Percentiles rank a stretch among this genome's conserved stretches.
Evolutionary conservation across 2,329 filamentous ascomycete species (phyloP).

Genomic region (Lecanosticta acicola): DNA sequence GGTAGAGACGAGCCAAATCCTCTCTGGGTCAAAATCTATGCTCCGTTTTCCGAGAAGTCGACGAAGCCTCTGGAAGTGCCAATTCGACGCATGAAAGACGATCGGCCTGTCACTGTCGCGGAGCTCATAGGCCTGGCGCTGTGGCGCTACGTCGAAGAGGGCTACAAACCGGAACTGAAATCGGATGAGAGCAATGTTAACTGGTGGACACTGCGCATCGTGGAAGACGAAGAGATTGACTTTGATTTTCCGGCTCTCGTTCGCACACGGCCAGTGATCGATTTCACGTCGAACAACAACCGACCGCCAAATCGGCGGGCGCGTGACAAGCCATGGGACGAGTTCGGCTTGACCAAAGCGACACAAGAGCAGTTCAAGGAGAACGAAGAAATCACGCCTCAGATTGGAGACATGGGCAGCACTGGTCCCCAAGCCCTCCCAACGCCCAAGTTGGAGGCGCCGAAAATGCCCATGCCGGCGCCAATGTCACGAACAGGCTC

Average conservation of each 20-base stretch:
- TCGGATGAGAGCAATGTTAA: slow-evolving; percentile 68
- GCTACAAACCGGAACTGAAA: slow-evolving; percentile 61
- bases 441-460: slow-evolving; percentile 10
- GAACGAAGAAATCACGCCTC: slow-evolving; percentile 50
- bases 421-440: slow-evolving; percentile 9
- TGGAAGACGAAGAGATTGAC: slow-evolving; percentile 77
- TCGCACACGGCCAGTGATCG: slow-evolving; percentile 65
- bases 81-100: slow-evolving; percentile 63
- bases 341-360: slow-evolving; percentile 73
- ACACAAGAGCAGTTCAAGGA: slow-evolving; percentile 61
- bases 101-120: slow-evolving; percentile 64
- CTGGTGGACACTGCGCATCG: slow-evolving; percentile 76
- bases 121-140: slow-evolving; percentile 77
- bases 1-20: slow-evolving; percentile 74
- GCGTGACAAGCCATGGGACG: slow-evolving; percentile 72
- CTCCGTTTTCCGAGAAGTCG: slow-evolving; percentile 61
- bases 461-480: slow-evolving; percentile 4
- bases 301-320: slow-evolving; percentile 58
- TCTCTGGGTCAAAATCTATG: slow-evolving; percentile 70
- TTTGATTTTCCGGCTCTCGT: slow-evolving; percentile 78
- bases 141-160: slow-evolving; percentile 73
- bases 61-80: slow-evolving; percentile 65
- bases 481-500: slow-evolving; percentile 11
- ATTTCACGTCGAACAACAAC: slow-evolving; percentile 75
- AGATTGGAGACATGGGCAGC: slow-evolving; percentile 14